phyloP scores from a whole-genome alignment of 2,329 filamentous ascomycete genomes.

The Hymenoscyphus salicellus region DNA sequence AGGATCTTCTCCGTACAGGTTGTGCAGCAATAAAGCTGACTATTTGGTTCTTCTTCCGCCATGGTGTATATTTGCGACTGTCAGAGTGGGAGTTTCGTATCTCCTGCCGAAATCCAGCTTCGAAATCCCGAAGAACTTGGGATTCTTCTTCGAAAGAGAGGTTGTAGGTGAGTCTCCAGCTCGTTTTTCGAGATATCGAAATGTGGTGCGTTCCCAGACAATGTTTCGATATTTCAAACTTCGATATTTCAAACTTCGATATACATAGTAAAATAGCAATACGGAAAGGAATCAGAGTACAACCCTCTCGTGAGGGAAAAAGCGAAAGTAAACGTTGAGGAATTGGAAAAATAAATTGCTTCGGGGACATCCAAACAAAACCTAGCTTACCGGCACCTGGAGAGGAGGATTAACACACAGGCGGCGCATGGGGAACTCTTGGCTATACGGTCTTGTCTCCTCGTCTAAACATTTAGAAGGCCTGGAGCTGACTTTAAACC shows the following conservation, averaged over 20 bases:
- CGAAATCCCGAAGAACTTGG: neutral
- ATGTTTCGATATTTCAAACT: neutral
- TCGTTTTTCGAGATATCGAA: neutral
- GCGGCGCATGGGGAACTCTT: neutral
- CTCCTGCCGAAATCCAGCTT: neutral
- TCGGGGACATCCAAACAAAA: conserved; percentile 1
- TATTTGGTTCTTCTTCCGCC: neutral
- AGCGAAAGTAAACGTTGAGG: neutral
- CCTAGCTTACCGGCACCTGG: neutral
- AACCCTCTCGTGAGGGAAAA: neutral
- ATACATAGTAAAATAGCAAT: neutral
- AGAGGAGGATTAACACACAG: neutral
- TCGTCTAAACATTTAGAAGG: neutral
- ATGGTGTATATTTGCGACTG: neutral
- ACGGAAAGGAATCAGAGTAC: neutral
- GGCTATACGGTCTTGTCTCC: conserved; percentile 1
- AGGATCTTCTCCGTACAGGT: conserved; percentile 11
- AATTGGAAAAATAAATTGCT: neutral
- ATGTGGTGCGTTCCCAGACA: neutral
- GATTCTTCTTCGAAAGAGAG: neutral
- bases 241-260: neutral
- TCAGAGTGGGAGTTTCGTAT: neutral
- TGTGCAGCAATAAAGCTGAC: conserved; percentile 10
- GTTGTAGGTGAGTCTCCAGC: neutral
- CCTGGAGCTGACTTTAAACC: neutral